phyloP scores from a whole-genome alignment of 2,329 filamentous ascomycete species.

The Cercospora beticola region DNA sequence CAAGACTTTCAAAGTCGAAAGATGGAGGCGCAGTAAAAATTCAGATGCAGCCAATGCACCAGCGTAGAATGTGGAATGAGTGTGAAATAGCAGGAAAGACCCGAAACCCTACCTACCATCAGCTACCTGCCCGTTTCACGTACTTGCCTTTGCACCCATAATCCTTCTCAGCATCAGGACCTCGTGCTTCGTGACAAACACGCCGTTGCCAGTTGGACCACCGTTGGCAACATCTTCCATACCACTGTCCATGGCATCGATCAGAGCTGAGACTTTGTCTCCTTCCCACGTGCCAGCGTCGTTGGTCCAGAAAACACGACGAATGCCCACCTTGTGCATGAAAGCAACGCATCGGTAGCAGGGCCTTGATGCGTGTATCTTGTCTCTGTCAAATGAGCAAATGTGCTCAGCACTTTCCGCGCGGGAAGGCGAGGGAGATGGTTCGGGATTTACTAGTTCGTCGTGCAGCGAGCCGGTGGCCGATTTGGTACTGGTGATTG shows the following conservation, averaged over 20 bases:
- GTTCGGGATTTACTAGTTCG: slow-evolving; percentile 42
- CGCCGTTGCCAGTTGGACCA: slow-evolving; percentile 30
- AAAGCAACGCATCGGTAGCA: slow-evolving; percentile 55
- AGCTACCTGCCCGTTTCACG: not conserved
- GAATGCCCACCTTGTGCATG: slow-evolving; percentile 55
- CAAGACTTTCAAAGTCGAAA: not conserved
- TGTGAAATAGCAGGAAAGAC: not conserved
- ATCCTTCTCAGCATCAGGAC: slow-evolving; percentile 48
- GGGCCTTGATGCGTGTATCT: slow-evolving; percentile 46
- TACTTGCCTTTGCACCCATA: slow-evolving; percentile 32
- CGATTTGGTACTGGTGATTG: slow-evolving; percentile 19
- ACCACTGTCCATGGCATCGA: slow-evolving; percentile 46
- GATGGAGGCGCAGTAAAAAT: not conserved
- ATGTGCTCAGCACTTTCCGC: not conserved
- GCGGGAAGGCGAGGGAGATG: slow-evolving; percentile 13
- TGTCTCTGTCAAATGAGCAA: slow-evolving; percentile 23
- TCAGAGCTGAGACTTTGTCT: slow-evolving; percentile 52
- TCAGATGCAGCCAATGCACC: not conserved
- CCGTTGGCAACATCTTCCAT: slow-evolving; percentile 27
- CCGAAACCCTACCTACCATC: not conserved
- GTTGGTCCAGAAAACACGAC: slow-evolving; percentile 56
- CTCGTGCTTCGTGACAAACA: slow-evolving; percentile 57
- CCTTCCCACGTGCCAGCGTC: slow-evolving; percentile 51
- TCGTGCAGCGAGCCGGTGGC: slow-evolving; percentile 49
- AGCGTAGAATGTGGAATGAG: not conserved